Evolutionary conservation across 441 rosid genomes (phyloP).

Genomic region (Metrosideros polymorpha): DNA sequence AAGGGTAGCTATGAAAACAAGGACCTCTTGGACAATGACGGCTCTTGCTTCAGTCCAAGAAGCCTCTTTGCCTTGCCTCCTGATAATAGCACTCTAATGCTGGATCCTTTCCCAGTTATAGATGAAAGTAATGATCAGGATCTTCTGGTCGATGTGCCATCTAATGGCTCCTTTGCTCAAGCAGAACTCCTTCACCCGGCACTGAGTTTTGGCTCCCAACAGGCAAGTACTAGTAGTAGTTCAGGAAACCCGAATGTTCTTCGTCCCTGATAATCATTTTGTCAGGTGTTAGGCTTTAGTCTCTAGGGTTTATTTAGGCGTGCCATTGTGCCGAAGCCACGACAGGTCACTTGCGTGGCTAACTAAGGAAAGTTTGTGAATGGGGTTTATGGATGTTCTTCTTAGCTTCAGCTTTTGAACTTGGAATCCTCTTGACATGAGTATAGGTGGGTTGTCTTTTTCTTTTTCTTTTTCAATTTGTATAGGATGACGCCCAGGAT

Average conservation of each 20-base stretch:
- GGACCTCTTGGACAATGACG: conserved; percentile 48
- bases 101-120: conserved; percentile 46
- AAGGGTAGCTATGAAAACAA: conserved; percentile 43
- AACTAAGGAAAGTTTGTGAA: conserved; percentile 21
- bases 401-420: conserved; percentile 28
- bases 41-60: conserved; percentile 70
- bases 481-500: conserved; percentile 52
- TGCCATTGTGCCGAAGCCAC: conserved; percentile 14
- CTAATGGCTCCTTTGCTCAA: conserved; percentile 71
- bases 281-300: conserved; percentile 8
- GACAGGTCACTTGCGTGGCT: conserved; percentile 30
- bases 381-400: conserved; percentile 30
- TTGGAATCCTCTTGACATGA: conserved; percentile 26
- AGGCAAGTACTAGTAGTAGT: conserved; percentile 53
- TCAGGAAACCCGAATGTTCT: conserved; percentile 26
- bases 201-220: conserved; percentile 27
- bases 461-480: conserved; percentile 16
- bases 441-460: conserved; percentile 14
- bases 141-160: conserved; percentile 78
- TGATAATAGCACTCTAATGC: conserved; percentile 47
- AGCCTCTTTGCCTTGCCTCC: conserved; percentile 66
- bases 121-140: conserved; percentile 68
- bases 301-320: conserved; percentile 18
- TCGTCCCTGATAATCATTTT: conserved; percentile 20
- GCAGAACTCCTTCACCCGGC: conserved; percentile 82